Base-by-base conservation (phyloP, 352 stramenopile genomes). In the Phytophthora crassamura region DNA sequence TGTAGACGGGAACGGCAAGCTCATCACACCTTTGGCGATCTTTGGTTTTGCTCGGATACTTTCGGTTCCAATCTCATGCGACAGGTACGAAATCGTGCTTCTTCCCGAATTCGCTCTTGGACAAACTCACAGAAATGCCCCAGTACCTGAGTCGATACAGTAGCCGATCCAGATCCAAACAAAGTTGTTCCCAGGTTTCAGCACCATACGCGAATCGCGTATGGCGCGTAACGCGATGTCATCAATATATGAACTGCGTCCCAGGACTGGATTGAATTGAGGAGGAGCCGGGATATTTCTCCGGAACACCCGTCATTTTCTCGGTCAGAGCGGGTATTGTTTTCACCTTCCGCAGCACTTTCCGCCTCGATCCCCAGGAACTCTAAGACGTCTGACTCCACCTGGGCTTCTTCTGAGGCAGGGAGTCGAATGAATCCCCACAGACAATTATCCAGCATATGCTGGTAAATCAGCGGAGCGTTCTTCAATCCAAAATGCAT, bases 141-240 rank as follows among this genome's bases (percentile, higher is more conserved):
- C 34, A 56, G 14, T 56, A 56, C 15, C 48, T 10, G 4, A 56
- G 36, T 3, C 48, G 8, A 22, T 35, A 56, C 3, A 56, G 35
- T 3, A 56, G 5, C 2, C 34, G 3, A 11, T 56, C 34, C 34
- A 56, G 14, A 12, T 56, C 48, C 3, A 35, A 6, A 5, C 48
- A 56, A 4, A 56, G 16, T 12, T 56, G 33, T n/a, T 56, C 34
- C 48, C 48, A 56, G 2, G 48, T 56, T 2, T n/a, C 6, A 1
- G 48, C 48, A 14, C 48, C 48, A 10, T 45, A n/a, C n/a, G n/a
- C n/a, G n/a, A n/a, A n/a, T n/a, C n/a, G n/a, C n/a, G n/a, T n/a
- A n/a, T n/a, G n/a, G n/a, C n/a, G n/a, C n/a, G n/a, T n/a, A n/a
- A 35, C 6, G 43, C 43, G 25, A 56, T 56, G 32, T 56, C 48